Evolutionary conservation across 768 basidiomycete genomes (phyloP).

Genomic region (Leucogyrophana mollusca): DNA sequence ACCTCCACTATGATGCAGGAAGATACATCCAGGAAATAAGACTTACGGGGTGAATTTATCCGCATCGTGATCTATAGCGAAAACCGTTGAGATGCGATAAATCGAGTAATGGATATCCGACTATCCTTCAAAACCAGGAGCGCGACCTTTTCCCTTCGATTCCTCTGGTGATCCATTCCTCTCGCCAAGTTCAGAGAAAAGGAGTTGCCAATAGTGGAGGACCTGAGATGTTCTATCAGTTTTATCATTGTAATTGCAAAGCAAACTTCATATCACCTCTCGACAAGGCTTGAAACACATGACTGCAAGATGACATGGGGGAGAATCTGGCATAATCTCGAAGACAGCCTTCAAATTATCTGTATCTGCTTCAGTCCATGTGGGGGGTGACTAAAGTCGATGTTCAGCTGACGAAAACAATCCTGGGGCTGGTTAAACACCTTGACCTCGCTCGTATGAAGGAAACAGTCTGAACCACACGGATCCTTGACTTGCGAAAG

Average conservation of each 20-base stretch:
- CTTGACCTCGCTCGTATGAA: slow-evolving; percentile 10
- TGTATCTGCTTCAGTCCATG: slow-evolving; percentile 40
- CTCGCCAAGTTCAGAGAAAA: slow-evolving; percentile 4
- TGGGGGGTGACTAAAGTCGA: slow-evolving; percentile 17
- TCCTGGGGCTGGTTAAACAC: slow-evolving; percentile 9
- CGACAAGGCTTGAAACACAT: slow-evolving; percentile 58
- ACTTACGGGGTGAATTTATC: slow-evolving; percentile 25
- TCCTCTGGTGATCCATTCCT: background rate
- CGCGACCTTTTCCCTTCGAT: slow-evolving; percentile 8
- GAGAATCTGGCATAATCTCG: slow-evolving; percentile 41
- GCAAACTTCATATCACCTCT: slow-evolving; percentile 40
- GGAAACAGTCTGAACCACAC: slow-evolving; percentile 28
- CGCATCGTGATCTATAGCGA: slow-evolving; percentile 14
- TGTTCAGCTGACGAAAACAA: background rate
- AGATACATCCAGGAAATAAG: slow-evolving; percentile 22
- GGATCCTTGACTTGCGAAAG: slow-evolving; percentile 12
- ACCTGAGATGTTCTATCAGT: slow-evolving; percentile 13
- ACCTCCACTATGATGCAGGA: background rate
- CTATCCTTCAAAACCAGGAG: slow-evolving; percentile 20
- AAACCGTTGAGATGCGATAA: background rate
- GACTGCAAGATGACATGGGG: slow-evolving; percentile 53
- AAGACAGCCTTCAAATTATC: slow-evolving; percentile 40
- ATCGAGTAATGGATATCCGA: background rate
- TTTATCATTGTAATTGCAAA: too few relatives aligned
- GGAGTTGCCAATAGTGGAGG: slow-evolving; percentile 14